Base-by-base conservation (phyloP, 2,329 filamentous ascomycete genomes). In the Monosporascus cannonballus region DNA sequence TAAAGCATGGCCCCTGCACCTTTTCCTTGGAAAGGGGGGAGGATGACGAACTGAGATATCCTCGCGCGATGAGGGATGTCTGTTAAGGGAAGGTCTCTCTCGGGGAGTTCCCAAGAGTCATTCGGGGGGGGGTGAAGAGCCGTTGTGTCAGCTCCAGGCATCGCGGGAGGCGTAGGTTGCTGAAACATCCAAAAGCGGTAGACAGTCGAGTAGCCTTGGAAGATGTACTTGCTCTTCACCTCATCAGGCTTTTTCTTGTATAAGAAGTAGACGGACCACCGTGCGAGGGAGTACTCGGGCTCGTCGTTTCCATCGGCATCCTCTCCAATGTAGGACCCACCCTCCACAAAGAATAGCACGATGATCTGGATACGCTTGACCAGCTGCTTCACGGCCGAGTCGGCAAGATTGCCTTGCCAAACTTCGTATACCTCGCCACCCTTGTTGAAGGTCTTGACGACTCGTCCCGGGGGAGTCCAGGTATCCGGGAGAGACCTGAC, bases 241-340 rank as follows among this genome's bases (percentile, higher is more conserved):
- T 76, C 69, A 2, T 65, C 61, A 4, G 72, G 71, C 55, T 80
- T 80, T 65, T 87, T 87, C 61, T 86, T 81, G 69, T 87, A 93
- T 52, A 96, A 76, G 60, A 96, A 85, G 72, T 91, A 97, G n/a
- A 97, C 73, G 1, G 89, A 91, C 94, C 94, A 99, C 62, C 93
- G 82, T 55, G 91, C 82, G 20, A 86, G 71, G 0, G 84, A 85
- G 77, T 83, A 86, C 56, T 92, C 87, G 1, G 86, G 80, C 50
- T 88, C 79, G 39, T 91, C 84, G 2, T 76, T 70, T 4, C 71
- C 71, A 4, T 76, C 69, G 2, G 60, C 62, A 30, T 74, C 67
- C 37, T 74, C 64, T 9, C 73, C 81, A 46, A 96, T 84, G 38
- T 83, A 83, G 4, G 84, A 88, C n/a, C 92, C 94, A 27, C 90